A percentile compares a stretch with the other conserved stretches of the same genome.
Evolutionary conservation across 1,139 yeast species (phyloP).

Genomic region (Candida sojae): DNA sequence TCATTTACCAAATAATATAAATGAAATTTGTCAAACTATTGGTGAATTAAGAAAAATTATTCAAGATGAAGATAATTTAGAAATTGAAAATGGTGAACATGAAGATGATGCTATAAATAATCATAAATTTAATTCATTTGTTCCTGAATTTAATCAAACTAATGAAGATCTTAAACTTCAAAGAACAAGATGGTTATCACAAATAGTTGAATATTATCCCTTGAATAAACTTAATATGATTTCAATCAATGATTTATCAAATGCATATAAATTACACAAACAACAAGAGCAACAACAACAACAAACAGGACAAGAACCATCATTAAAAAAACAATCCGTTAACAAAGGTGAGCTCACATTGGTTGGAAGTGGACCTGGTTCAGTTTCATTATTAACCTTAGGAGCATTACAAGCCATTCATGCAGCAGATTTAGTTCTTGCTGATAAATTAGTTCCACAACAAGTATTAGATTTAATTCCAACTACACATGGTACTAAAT

Average conservation of each 20-base stretch:
- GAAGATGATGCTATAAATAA: constrained; percentile 74
- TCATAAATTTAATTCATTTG: constrained; percentile 58
- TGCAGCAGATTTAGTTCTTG: constrained; percentile 79
- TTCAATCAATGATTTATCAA: constrained; percentile 56
- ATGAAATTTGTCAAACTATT: constrained; percentile 64
- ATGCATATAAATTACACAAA: constrained; percentile 28
- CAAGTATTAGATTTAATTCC: constrained; percentile 84
- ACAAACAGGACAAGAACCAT: constrained; percentile 1
- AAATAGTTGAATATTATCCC: constrained; percentile 90
- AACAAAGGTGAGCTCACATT: constrained; percentile 63
- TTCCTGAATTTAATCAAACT: constrained; percentile 60
- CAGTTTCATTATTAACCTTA: constrained; percentile 75
- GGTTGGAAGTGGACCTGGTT: constrained; percentile 96
- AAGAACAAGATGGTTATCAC: constrained; percentile 83
- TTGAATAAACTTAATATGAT: constrained; percentile 59
- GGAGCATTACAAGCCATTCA: constrained; percentile 85
- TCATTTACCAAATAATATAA: constrained; percentile 69
- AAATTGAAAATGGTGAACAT: constrained; percentile 49
- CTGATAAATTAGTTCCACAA: constrained; percentile 92
- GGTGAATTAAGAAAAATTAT: constrained; percentile 65
- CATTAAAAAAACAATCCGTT: neutral
- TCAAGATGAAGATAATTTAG: constrained; percentile 51
- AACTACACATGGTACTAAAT: constrained; percentile 52
- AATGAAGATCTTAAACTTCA: constrained; percentile 54
- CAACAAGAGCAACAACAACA: constrained; percentile 4